A percentile compares a stretch with the other conserved stretches of the same genome.
These are phyloP conservation scores for Aurifilum marmelostoma DNA, from an alignment of 2,329 filamentous ascomycete genomes.

Conservation along the genomic window DNA sequence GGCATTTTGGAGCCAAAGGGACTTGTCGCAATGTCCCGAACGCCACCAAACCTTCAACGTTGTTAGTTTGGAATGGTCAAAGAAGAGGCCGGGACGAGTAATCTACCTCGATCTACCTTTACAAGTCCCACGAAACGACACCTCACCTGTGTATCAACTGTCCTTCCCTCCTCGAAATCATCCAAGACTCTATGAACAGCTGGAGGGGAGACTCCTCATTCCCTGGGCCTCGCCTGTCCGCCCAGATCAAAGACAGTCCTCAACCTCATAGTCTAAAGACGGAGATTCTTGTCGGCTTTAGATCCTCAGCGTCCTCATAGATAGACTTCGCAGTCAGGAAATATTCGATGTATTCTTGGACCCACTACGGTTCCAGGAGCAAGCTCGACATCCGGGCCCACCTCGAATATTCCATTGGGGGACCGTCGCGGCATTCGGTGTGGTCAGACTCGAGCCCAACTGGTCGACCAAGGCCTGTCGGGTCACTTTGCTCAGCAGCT, in stretches of 20 bases:
- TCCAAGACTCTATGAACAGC: no score
- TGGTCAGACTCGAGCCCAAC: neutral
- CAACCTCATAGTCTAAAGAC: neutral
- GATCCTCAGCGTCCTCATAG: neutral
- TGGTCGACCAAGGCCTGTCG: neutral
- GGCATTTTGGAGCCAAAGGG: neutral
- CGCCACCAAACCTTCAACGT: no score
- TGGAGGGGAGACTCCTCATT: no score
- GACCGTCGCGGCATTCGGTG: neutral
- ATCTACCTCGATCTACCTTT: no score
- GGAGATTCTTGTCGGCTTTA: neutral
- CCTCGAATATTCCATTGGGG: neutral
- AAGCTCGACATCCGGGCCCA: neutral
- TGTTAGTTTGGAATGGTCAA: no score
- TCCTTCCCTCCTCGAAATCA: no score
- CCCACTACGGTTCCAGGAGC: neutral
- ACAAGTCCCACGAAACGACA: no score
- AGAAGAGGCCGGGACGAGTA: no score
- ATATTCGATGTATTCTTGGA: neutral
- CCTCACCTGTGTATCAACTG: no score
- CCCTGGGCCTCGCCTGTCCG: no score
- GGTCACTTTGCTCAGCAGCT: neutral
- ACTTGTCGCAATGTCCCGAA: neutral
- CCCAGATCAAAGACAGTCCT: neutral
- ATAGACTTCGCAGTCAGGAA: neutral